Evolutionary conservation across 352 stramenopile species (phyloP), one percentile per base, ranked within the genome.

Genomic region (Phytopythium oedochilum): DNA sequence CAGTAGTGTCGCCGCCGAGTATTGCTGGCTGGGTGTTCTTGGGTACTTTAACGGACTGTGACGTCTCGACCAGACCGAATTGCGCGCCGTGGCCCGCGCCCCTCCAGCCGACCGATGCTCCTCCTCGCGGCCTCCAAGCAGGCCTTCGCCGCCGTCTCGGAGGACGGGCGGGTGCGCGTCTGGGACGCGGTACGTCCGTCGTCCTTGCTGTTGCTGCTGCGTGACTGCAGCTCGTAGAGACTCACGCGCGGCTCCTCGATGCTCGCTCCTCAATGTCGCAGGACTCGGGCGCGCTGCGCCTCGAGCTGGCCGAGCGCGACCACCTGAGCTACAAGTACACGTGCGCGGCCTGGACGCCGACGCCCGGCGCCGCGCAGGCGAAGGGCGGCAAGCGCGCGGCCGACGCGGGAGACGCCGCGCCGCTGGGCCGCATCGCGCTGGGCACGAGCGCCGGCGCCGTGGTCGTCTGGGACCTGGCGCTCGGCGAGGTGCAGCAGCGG

Each of bases 251-350:
- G 18, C 22, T n/a, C n/a, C n/a, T n/a, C n/a, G n/a, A n/a, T 15
- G 22, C 23, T 35, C 0, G 28, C 8, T 9, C 14, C 1, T 10
- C 5, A 4, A 2, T 44, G 38, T 15, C 46, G 31, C 26, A 86
- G 75, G 71, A 60, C 43, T 81, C 75, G 3, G 78, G 82, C 29
- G 59, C 73, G 29, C 57, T 94, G 54, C 71, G 84, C 49, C 76
- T 85, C 62, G 85, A 94, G 53, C 68, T 92, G 17, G 86, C 86
- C 59, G 82, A 94, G 68, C 78, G 81, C 45, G 82, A 94, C 60
- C 82, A 94, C 64, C 68, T 92, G 36, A 89, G 66, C 60, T 92
- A 92, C 76, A 85, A 79, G 42, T 92, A 89, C 70, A 94, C 82
- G 42, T 72, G 71, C 57, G 61, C 88, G 28, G 74, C 82, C 17